A percentile compares a stretch with the other conserved stretches of the same genome.
Conservation (phyloP, 306 rosid genomes). For the Amphicarpaea edgeworthii region DNA sequence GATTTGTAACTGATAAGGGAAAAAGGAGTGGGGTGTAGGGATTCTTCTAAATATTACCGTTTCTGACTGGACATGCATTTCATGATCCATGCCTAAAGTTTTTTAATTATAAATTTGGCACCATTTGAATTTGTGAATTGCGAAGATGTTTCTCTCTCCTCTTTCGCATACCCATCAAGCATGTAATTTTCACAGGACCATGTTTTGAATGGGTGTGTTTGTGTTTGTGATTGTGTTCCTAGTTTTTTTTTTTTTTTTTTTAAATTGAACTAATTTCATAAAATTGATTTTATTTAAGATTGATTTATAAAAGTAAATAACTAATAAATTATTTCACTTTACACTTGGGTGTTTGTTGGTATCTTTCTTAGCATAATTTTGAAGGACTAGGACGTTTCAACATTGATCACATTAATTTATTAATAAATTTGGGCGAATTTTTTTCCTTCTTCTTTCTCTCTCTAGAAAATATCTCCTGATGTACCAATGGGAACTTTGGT, state of each 20-base stretch:
- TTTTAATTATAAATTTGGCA: not conserved
- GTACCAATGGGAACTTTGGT: not conserved
- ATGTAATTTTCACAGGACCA: not conserved
- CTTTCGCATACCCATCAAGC: not conserved
- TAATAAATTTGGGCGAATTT: not conserved
- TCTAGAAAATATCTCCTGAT: not conserved
- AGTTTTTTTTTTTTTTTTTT: too few species aligned
- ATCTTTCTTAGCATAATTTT: not conserved
- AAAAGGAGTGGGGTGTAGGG: slow-evolving; percentile 25
- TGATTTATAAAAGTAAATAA: too few species aligned
- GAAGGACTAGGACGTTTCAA: not conserved
- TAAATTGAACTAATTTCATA: too few species aligned
- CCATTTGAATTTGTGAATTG: not conserved
- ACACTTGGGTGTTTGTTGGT: not conserved
- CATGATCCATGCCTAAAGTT: not conserved
- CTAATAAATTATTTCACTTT: not conserved
- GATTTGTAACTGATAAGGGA: slow-evolving; percentile 28
- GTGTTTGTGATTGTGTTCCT: not conserved
- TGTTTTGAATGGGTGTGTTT: not conserved
- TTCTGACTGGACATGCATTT: slow-evolving; percentile 23
- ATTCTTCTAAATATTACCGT: slow-evolving; percentile 1
- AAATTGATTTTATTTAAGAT: too few species aligned
- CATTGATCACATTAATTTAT: slow-evolving; percentile 7
- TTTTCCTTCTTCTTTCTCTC: not conserved
- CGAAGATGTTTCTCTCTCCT: not conserved